Percentiles rank a stretch among this genome's conserved stretches.
Evolutionary conservation across 176 grass and related monocot species (phyloP).

Genomic region (Avena sativa): DNA sequence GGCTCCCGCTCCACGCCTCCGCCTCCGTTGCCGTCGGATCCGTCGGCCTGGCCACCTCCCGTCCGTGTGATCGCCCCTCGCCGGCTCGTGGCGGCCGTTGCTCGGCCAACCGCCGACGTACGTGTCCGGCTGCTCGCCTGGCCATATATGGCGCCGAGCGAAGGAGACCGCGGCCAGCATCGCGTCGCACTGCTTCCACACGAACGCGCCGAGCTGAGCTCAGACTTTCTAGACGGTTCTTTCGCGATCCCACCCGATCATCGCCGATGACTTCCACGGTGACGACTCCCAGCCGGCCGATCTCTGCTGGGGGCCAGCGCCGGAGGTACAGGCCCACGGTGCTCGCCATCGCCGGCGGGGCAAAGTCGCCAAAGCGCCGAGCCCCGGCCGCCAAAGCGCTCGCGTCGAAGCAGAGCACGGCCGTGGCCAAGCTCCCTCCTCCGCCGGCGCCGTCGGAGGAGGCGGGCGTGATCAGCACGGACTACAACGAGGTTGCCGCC

Average conservation of each 20-base stretch:
- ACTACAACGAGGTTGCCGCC: slow-evolving; percentile 87
- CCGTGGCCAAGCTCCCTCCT: slow-evolving; percentile 35
- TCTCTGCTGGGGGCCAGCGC: slow-evolving; percentile 39
- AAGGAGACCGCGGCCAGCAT: neutral
- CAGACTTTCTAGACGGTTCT: neutral
- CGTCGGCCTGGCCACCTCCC: accelerated
- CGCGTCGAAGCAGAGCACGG: slow-evolving; percentile 49
- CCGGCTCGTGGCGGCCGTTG: slow-evolving; percentile 28
- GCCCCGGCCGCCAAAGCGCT: slow-evolving; percentile 51
- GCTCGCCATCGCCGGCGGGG: slow-evolving; percentile 41
- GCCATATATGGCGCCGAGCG: slow-evolving; percentile 23
- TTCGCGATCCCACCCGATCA: neutral
- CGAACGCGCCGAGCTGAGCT: neutral
- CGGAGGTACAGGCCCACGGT: slow-evolving; percentile 42
- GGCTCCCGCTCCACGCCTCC: slow-evolving; percentile 39
- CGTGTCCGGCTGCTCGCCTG: slow-evolving; percentile 32
- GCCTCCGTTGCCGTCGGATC: slow-evolving; percentile 38
- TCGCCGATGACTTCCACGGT: slow-evolving; percentile 49
- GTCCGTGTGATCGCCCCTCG: slow-evolving; percentile 40
- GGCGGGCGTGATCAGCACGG: slow-evolving; percentile 28
- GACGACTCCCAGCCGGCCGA: slow-evolving; percentile 54
- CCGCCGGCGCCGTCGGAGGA: neutral
- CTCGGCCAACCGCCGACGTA: slow-evolving; percentile 35
- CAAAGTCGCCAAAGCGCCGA: neutral
- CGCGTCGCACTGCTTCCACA: slow-evolving; percentile 1